These are phyloP conservation scores for Blakeslea trispora DNA, from an alignment of 371 early-diverging fungal genomes.

Conservation along the genomic window DNA sequence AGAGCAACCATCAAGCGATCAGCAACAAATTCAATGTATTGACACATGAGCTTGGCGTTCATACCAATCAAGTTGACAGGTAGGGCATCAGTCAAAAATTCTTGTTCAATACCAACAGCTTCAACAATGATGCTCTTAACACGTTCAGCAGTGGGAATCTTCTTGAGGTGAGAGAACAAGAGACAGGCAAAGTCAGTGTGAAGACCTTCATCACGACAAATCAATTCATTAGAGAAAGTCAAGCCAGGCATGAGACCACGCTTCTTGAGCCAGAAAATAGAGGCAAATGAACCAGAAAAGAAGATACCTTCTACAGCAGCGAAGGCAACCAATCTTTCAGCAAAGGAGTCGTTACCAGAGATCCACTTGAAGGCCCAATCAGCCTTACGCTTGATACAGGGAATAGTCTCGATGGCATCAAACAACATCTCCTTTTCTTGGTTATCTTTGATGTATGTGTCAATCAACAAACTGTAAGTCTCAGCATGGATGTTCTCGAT, in stretches of 20 bases:
- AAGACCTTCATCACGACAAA: conserved; percentile 99
- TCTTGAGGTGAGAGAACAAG: conserved; percentile 84
- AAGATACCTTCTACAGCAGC: conserved; percentile 99
- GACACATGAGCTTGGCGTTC: conserved; percentile 96
- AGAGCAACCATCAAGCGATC: conserved; percentile 96
- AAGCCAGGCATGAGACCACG: conserved; percentile 99
- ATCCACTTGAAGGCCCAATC: conserved; percentile 99
- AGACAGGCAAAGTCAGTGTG: conserved; percentile 99
- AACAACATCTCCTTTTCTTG: conserved; percentile 90
- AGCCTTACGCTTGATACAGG: conserved; percentile 97
- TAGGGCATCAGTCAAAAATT: conserved; percentile 95
- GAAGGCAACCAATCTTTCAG: conserved; percentile 97
- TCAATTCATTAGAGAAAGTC: conserved; percentile 99
- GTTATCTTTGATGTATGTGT: conserved; percentile 96
- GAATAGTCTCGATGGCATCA: conserved; percentile 97
- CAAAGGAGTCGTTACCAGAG: conserved; percentile 87
- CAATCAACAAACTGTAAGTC: conserved; percentile 98
- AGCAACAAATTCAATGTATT: conserved; percentile 99
- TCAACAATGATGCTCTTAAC: conserved; percentile 86
- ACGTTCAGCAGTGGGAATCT: conserved; percentile 75
- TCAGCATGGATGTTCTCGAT: conserved; percentile 99
- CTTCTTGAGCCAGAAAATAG: conserved; percentile 99
- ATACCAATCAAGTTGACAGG: conserved; percentile 98
- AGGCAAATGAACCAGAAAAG: conserved; percentile 99
- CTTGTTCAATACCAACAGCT: conserved; percentile 97